A percentile compares a stretch with the other conserved stretches of the same genome.
These are phyloP conservation scores for Aureobasidium leucospermi DNA, from an alignment of 2,329 filamentous ascomycete species.

Conservation along the genomic window DNA sequence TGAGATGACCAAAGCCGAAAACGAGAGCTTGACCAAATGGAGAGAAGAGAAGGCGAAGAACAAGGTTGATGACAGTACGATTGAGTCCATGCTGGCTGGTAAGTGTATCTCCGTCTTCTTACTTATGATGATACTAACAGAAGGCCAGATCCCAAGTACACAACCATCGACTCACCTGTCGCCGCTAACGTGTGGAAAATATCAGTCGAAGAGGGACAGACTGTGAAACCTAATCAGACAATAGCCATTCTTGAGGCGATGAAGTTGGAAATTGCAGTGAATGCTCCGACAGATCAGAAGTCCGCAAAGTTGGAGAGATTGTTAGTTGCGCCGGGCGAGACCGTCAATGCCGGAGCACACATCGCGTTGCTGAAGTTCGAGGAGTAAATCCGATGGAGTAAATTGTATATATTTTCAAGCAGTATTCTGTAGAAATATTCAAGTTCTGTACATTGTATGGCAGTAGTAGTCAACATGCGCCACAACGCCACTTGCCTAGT, in stretches of 20 bases:
- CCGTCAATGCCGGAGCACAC: constrained; percentile 30
- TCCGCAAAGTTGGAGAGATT: constrained; percentile 33
- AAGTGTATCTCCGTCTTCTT: constrained; percentile 14
- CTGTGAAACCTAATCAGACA: constrained; percentile 27
- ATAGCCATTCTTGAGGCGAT: constrained; percentile 40
- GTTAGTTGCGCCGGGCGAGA: constrained; percentile 36
- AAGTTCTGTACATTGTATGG: too few relatives aligned
- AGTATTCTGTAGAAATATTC: too few relatives aligned
- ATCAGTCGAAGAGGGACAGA: constrained; percentile 31
- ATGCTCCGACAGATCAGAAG: constrained; percentile 27
- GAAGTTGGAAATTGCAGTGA: constrained; percentile 42
- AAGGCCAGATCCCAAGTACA: constrained; percentile 28
- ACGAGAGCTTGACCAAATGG: constrained; percentile 37
- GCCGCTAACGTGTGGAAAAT: constrained; percentile 43
- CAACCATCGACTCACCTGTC: constrained; percentile 34
- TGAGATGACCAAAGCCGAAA: constrained; percentile 41
- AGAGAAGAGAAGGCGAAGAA: constrained; percentile 36
- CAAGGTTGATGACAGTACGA: constrained; percentile 40
- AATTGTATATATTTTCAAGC: too few relatives aligned
- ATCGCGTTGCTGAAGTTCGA: constrained; percentile 23
- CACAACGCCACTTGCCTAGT: background rate
- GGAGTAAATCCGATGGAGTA: background rate
- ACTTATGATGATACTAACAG: background rate
- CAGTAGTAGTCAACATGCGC: background rate
- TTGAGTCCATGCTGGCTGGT: constrained; percentile 44